Base-by-base conservation (phyloP, 108 stramenopile species). In the Nitzschia putrida region DNA sequence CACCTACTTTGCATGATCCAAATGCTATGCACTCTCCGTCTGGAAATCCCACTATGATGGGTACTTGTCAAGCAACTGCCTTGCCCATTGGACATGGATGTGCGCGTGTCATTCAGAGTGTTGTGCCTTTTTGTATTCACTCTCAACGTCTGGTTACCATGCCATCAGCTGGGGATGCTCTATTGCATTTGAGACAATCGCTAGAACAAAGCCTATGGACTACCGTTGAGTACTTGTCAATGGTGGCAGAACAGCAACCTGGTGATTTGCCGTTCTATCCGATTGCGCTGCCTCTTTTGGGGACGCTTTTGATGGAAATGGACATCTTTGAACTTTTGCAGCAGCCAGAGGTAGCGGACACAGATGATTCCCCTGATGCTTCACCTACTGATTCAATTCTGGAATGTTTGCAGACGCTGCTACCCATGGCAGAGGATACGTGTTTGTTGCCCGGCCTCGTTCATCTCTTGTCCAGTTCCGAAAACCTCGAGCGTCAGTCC, bases 31-130 rank as follows among this genome's bases (percentile, higher is more conserved):
- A 49, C 14, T 18, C n/a, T 18, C 47, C 47, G 6, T 49, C 47
- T 3, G 47, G n/a, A 2, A 49, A 49, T 5, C 47, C 6, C 1
- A 18, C 47, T 4, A 44, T 44, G 44, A 2, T 49, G 47, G 39
- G 38, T 21, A 39, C 18, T 41, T 24, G 51, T 10, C 54, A 56
- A 25, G 54, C 54, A 0, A 53, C 67, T 9, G 53, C 25, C 11
- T 20, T 56, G n/a, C 54, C 67, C 0, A 55, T 69, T 63, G 61
- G 74, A 68, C 41, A 56, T 61, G 74, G 50, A 45, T 68, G 67
- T 53, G 74, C 49, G 14, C 58, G 53, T 11, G 12, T 76, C 23
- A 39, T 76, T 18, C 56, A 39, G n/a, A 61, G 45, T 21, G 54
- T 67, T 14, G 60, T 69, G 12, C 57, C 47, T 39, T 76, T 53